These are phyloP conservation scores for Boletus reticulatus DNA, from an alignment of 768 basidiomycete genomes.

Conservation along the genomic window DNA sequence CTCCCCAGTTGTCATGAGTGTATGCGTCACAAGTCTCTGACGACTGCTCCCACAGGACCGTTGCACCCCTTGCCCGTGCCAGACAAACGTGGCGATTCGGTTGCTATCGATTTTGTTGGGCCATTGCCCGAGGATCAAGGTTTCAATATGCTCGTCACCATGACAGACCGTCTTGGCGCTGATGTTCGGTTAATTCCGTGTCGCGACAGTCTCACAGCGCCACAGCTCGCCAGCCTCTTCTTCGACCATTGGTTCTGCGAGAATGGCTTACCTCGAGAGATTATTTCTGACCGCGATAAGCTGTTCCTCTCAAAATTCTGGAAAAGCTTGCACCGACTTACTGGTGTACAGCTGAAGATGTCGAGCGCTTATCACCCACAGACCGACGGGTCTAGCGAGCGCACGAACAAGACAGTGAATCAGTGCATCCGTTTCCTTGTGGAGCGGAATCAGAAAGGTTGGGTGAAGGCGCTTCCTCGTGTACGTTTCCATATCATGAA, in stretches of 20 bases:
- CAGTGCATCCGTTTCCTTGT: no score
- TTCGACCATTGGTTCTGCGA: slow-evolving; percentile 21
- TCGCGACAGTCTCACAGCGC: not conserved
- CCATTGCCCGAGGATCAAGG: slow-evolving; percentile 18
- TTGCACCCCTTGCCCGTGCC: not conserved
- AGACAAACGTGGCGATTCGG: not conserved
- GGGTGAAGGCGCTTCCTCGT: no score
- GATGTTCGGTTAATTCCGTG: slow-evolving; percentile 16
- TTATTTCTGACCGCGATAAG: slow-evolving; percentile 27
- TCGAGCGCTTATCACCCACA: slow-evolving; percentile 30
- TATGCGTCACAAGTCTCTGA: not conserved
- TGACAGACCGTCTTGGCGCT: slow-evolving; percentile 23
- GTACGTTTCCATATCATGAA: no score
- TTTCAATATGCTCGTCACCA: slow-evolving; percentile 25
- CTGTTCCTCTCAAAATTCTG: slow-evolving; percentile 29
- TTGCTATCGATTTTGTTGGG: not conserved
- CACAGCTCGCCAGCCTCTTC: not conserved
- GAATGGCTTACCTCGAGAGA: slow-evolving; percentile 3
- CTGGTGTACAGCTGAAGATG: slow-evolving; percentile 15
- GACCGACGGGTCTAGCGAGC: slow-evolving; percentile 24
- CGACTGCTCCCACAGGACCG: not conserved
- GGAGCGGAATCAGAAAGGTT: no score
- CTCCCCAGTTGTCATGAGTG: not conserved
- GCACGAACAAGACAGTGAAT: slow-evolving; percentile 11
- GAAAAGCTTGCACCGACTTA: slow-evolving; percentile 4